Evolutionary conservation across 2,329 filamentous ascomycete genomes (phyloP).

Genomic region (Cytospora chrysosperma): DNA sequence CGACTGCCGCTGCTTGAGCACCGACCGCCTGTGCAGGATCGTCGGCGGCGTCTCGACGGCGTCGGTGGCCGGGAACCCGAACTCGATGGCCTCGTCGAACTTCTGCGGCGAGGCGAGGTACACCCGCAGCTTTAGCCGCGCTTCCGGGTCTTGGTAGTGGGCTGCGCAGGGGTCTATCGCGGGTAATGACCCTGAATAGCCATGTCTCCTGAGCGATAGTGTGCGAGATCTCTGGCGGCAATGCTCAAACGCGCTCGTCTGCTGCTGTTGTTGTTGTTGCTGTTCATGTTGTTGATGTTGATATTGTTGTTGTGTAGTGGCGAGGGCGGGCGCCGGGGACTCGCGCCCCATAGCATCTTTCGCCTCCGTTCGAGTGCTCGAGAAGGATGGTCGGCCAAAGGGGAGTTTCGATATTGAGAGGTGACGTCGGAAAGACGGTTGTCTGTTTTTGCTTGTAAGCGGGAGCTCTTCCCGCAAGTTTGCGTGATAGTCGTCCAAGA

Average conservation of each 20-base stretch:
- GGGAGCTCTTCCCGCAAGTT: conserved; percentile 56
- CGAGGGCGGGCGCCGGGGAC: conserved; percentile 30
- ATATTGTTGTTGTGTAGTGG: conserved; percentile 7
- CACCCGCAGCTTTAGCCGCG: conserved; percentile 78
- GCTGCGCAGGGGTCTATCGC: conserved; percentile 70
- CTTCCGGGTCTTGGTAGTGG: conserved; percentile 88
- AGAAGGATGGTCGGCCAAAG: conserved; percentile 56
- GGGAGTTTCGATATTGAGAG: conserved; percentile 69
- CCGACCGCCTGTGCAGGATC: conserved; percentile 30
- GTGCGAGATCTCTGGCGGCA: conserved; percentile 53
- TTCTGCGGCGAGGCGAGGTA: conserved; percentile 89
- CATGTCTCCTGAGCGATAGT: conserved; percentile 53
- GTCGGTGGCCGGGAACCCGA: conserved; percentile 76
- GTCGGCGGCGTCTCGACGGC: conserved; percentile 35
- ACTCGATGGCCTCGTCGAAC: conserved; percentile 93
- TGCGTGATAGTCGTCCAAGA: conserved; percentile 68
- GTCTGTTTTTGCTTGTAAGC: conserved; percentile 44
- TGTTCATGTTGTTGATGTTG: too few relatives aligned
- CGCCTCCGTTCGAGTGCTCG: conserved; percentile 45
- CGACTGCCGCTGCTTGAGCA: conserved; percentile 30
- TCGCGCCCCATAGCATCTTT: conserved; percentile 40
- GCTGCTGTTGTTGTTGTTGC: conserved; percentile 13
- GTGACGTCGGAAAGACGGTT: conserved; percentile 66
- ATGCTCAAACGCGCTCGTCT: conserved; percentile 35
- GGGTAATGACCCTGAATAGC: conserved; percentile 43